Percentiles rank a stretch among this genome's conserved stretches.
phyloP scores from a whole-genome alignment of 139 green algal genomes.

The Ettlia oleoabundans region DNA sequence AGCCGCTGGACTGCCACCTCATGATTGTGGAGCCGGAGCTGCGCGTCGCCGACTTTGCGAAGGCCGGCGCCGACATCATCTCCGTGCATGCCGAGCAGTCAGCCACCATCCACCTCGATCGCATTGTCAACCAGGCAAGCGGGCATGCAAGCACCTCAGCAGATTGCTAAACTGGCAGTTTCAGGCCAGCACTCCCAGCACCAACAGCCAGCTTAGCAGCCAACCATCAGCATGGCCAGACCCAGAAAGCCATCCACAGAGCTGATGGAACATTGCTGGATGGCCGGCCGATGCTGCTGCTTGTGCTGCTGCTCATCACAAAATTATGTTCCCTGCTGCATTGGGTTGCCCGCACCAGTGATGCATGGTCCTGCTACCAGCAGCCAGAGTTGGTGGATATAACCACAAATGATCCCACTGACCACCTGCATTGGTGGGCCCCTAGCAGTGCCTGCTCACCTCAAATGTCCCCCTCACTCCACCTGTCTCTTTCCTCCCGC shows the following conservation, averaged over 20 bases:
- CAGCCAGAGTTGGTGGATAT: no score
- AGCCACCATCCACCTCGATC: conserved; percentile 97
- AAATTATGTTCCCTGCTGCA: no score
- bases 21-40: conserved; percentile 99
- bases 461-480: not conserved
- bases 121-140: conserved; percentile 85
- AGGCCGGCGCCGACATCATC: conserved; percentile 98
- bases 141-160: not conserved
- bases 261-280: no score
- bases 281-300: no score
- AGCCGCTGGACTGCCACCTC: conserved; percentile 94
- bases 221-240: no score
- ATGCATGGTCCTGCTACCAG: no score
- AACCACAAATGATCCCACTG: no score
- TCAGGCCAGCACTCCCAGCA: not conserved
- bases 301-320: no score
- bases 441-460: not conserved
- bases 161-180: not conserved
- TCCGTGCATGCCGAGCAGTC: conserved; percentile 91
- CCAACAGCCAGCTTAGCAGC: not conserved
- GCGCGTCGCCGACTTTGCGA: conserved; percentile 85
- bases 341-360: no score
- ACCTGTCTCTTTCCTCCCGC: no score
- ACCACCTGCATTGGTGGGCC: not conserved
- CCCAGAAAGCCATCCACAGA: no score